phyloP scores from a whole-genome alignment of 345 rosid genomes.

The Cardamine occulta region DNA sequence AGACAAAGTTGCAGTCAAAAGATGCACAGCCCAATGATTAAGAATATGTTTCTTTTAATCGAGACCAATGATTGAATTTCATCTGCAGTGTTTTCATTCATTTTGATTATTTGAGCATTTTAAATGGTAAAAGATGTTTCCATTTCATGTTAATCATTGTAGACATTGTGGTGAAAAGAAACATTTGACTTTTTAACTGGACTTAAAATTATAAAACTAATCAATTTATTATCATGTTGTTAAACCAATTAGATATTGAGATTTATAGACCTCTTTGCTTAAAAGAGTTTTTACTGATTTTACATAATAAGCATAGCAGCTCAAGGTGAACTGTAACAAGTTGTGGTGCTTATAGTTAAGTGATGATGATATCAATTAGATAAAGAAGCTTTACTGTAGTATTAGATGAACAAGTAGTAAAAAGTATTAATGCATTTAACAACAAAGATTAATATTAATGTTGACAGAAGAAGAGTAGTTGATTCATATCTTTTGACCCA shows the following conservation, averaged over 20 bases:
- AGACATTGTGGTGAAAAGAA: no score
- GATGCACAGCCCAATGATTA: no score
- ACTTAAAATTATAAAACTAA: no score
- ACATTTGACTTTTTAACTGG: no score
- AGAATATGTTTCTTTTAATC: no score
- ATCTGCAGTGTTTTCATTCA: no score
- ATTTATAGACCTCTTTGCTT: not conserved
- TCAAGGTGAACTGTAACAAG: not conserved
- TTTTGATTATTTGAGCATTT: no score
- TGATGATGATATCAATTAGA: not conserved
- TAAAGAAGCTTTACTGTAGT: slow-evolving; percentile 6
- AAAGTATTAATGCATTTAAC: not conserved
- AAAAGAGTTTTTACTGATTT: not conserved
- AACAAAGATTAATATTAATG: not conserved
- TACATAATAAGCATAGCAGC: not conserved
- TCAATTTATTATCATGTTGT: not conserved
- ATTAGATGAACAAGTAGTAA: not conserved
- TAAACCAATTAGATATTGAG: not conserved
- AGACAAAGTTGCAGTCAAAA: no score
- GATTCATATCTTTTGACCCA: slow-evolving; percentile 2
- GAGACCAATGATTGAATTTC: no score
- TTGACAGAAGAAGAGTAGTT: not conserved
- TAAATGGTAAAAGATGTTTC: no score
- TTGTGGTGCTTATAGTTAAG: not conserved
- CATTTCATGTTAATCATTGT: no score